A percentile compares a stretch with the other conserved stretches of the same genome.
Evolutionary conservation across 768 basidiomycete genomes (phyloP).

Genomic region (Piloderma croceum): DNA sequence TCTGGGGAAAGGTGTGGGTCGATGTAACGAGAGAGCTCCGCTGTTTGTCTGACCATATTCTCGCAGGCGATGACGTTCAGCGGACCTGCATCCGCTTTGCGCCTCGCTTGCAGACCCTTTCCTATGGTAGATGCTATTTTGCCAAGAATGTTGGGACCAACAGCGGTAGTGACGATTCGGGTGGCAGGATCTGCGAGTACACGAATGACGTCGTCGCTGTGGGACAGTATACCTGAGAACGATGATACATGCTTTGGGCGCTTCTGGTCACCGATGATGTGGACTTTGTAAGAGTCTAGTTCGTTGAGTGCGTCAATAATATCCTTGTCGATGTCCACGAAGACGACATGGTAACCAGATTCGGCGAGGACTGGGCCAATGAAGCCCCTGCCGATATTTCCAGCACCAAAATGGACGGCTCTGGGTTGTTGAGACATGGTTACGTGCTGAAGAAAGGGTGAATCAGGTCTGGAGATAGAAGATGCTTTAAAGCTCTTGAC

Average conservation of each 20-base stretch:
- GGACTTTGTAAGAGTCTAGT: constrained; percentile 24
- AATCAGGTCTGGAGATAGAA: no score
- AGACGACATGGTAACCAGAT: constrained; percentile 34
- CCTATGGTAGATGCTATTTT: constrained; percentile 31
- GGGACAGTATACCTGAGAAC: constrained; percentile 18
- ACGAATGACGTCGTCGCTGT: constrained; percentile 8
- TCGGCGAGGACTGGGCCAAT: constrained; percentile 32
- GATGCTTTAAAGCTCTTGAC: no score
- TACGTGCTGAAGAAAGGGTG: no score
- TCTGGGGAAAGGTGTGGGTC: constrained; percentile 18
- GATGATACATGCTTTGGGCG: constrained; percentile 10
- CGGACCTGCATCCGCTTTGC: constrained; percentile 17
- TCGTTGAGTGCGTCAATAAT: constrained; percentile 29
- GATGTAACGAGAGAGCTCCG: constrained; percentile 23
- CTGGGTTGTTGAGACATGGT: no score
- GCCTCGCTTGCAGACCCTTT: constrained; percentile 25
- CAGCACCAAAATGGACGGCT: constrained; percentile 35
- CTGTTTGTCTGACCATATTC: constrained; percentile 34
- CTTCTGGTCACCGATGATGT: constrained; percentile 25
- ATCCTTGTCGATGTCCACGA: constrained; percentile 29
- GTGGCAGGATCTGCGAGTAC: constrained; percentile 19
- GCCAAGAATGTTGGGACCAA: constrained; percentile 28
- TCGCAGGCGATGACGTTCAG: constrained; percentile 38
- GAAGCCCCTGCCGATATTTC: constrained; percentile 35
- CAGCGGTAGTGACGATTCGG: constrained; percentile 35